Conservation (phyloP, 2,329 filamentous ascomycete species). For the Beauveria caledonica region DNA sequence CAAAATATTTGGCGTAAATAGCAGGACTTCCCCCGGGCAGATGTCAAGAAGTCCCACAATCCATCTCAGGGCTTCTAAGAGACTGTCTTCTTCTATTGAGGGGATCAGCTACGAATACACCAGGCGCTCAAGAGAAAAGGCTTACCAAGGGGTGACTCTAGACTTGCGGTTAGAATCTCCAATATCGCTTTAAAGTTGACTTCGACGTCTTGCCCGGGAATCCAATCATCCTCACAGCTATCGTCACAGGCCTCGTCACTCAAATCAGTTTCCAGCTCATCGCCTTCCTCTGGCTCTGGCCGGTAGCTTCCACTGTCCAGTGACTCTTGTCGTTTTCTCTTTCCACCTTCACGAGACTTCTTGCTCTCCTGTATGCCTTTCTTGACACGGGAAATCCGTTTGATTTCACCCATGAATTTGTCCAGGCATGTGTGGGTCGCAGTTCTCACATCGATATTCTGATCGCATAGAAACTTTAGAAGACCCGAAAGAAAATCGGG, state of each 20-base stretch:
- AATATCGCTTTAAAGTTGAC: conserved; percentile 89
- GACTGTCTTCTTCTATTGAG: conserved; percentile 71
- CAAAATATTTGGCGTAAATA: conserved; percentile 86
- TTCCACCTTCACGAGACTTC: conserved; percentile 59
- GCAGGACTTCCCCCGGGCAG: conserved; percentile 90
- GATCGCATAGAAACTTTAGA: conserved; percentile 85
- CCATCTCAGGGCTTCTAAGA: conserved; percentile 87
- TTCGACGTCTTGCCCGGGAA: conserved; percentile 92
- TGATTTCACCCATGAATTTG: conserved; percentile 87
- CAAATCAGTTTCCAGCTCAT: conserved; percentile 50
- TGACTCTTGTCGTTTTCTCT: conserved; percentile 61
- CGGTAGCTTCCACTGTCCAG: conserved; percentile 57
- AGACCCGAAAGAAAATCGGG: conserved; percentile 87
- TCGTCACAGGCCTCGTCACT: conserved; percentile 49
- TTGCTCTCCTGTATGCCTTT: conserved; percentile 84
- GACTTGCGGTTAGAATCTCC: conserved; percentile 81
- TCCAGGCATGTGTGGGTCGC: conserved; percentile 84
- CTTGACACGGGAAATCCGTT: conserved; percentile 85
- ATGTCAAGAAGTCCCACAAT: conserved; percentile 96
- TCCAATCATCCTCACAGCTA: conserved; percentile 83
- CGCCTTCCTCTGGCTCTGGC: conserved; percentile 50
- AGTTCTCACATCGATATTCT: conserved; percentile 88
- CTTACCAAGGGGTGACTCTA: conserved; percentile 72
- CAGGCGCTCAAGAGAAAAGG: conserved; percentile 1
- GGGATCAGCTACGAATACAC: neutral